Percentiles rank a stretch among this genome's conserved stretches.
Evolutionary conservation across 1,139 yeast species (phyloP).

Genomic region (Hemisphaericaspora lyxosophila): DNA sequence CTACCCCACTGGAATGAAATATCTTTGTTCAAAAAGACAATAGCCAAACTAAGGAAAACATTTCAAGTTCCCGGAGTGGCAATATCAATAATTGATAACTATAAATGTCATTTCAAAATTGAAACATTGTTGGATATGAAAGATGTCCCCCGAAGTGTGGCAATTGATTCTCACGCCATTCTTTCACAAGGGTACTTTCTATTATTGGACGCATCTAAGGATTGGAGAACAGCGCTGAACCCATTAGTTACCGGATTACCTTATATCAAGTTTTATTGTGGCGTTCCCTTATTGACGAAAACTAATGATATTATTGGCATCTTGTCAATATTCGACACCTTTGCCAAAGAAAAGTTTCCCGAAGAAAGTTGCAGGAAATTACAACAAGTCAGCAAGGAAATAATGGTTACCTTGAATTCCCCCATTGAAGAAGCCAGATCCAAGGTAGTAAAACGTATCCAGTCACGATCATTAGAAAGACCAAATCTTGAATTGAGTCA

Average conservation of each 20-base stretch:
- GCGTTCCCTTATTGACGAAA: slow-evolving; percentile 51
- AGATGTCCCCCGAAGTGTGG: slow-evolving; percentile 54
- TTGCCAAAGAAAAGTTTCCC: slow-evolving; percentile 38
- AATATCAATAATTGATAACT: slow-evolving; percentile 54
- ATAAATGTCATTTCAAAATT: slow-evolving; percentile 48
- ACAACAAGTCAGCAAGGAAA: slow-evolving; percentile 37
- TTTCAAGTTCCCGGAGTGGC: slow-evolving; percentile 53
- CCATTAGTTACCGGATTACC: slow-evolving; percentile 68
- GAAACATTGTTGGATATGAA: slow-evolving; percentile 46
- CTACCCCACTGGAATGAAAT: slow-evolving; percentile 54
- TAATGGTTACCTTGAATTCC: slow-evolving; percentile 43
- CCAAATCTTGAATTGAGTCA: slow-evolving; percentile 24
- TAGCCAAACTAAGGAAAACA: slow-evolving; percentile 33
- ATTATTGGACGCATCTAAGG: slow-evolving; percentile 57
- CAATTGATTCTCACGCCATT: slow-evolving; percentile 67
- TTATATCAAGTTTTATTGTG: slow-evolving; percentile 57
- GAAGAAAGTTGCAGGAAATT: slow-evolving; percentile 35
- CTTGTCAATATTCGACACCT: slow-evolving; percentile 59
- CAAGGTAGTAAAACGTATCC: slow-evolving; percentile 2
- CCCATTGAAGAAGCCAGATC: slow-evolving; percentile 23
- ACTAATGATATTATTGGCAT: slow-evolving; percentile 51
- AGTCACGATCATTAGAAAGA: slow-evolving; percentile 3
- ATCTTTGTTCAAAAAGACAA: slow-evolving; percentile 36
- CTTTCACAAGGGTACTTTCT: slow-evolving; percentile 56
- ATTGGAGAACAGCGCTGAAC: slow-evolving; percentile 63